A percentile compares a stretch with the other conserved stretches of the same genome.
phyloP scores from a whole-genome alignment of 164 flowering plant genomes.

The Litsea cubeba region DNA sequence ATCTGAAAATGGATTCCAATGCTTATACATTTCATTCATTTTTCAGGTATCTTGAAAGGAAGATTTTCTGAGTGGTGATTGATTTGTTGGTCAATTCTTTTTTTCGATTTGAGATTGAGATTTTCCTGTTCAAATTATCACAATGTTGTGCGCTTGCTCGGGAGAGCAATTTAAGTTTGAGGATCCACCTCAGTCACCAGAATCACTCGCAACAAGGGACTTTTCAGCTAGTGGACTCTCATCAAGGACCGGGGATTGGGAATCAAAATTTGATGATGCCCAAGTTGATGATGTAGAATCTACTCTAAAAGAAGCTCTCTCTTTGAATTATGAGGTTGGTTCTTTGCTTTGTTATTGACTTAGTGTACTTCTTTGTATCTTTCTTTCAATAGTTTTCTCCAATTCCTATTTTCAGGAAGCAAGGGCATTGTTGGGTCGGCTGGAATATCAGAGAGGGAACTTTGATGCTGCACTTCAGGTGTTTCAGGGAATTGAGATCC shows the following conservation, averaged over 20 bases:
- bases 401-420: constrained; percentile 64
- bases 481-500: constrained; percentile 86
- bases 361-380: background rate
- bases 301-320: constrained; percentile 87
- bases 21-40: background rate
- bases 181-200: constrained; percentile 81
- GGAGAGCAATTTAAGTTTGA: constrained; percentile 97
- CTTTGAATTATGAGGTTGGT: constrained; percentile 89
- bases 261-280: constrained; percentile 70
- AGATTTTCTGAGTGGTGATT: constrained; percentile 9
- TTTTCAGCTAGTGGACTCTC: constrained; percentile 86
- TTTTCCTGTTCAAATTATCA: constrained; percentile 8
- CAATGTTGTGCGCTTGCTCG: constrained; percentile 97
- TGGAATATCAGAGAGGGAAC: constrained; percentile 80
- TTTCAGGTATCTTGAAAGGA: constrained; percentile 11
- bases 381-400: no score
- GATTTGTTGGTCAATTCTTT: background rate
- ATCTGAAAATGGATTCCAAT: constrained; percentile 8
- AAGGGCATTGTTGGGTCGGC: constrained; percentile 82
- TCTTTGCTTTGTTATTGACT: background rate
- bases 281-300: constrained; percentile 97
- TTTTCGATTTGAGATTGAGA: background rate
- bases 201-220: constrained; percentile 88
- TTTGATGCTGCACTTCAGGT: constrained; percentile 93
- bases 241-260: constrained; percentile 81